Evolutionary conservation across 2,329 filamentous ascomycete genomes (phyloP).

Genomic region (Botryosphaeria agaves): DNA sequence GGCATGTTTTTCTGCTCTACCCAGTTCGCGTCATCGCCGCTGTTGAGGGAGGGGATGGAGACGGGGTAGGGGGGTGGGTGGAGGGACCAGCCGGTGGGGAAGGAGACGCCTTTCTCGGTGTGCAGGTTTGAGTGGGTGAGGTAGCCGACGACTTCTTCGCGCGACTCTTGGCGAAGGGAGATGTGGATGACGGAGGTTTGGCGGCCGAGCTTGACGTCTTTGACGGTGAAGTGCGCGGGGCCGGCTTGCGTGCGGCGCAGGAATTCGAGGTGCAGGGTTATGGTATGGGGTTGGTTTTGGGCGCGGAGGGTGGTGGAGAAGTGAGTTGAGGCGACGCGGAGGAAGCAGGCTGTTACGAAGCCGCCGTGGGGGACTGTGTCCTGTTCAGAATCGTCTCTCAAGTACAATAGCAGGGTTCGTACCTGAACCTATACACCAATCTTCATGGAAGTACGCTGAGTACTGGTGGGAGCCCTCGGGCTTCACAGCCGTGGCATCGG

Average conservation of each 20-base stretch:
- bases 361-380: slow-evolving; percentile 50
- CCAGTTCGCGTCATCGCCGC: slow-evolving; percentile 32
- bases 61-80: slow-evolving; percentile 25
- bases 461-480: slow-evolving; percentile 39
- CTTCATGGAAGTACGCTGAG: slow-evolving; percentile 33
- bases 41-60: slow-evolving; percentile 22
- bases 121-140: slow-evolving; percentile 46
- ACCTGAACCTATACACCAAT: slow-evolving; percentile 52
- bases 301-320: slow-evolving; percentile 39
- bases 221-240: slow-evolving; percentile 37
- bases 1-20: slow-evolving; percentile 23
- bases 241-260: slow-evolving; percentile 44
- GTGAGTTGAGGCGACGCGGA: slow-evolving; percentile 40
- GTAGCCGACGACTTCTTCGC: slow-evolving; percentile 46
- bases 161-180: slow-evolving; percentile 35
- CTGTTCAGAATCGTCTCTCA: not conserved
- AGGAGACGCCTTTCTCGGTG: slow-evolving; percentile 39
- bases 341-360: slow-evolving; percentile 46
- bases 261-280: slow-evolving; percentile 48
- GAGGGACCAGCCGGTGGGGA: slow-evolving; percentile 36
- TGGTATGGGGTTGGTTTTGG: slow-evolving; percentile 43
- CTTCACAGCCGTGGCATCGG: slow-evolving; percentile 30
- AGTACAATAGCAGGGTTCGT: slow-evolving; percentile 6
- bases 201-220: slow-evolving; percentile 46
- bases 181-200: slow-evolving; percentile 48